These are phyloP conservation scores for Colletotrichum australisinense DNA, from an alignment of 2,329 filamentous ascomycete genomes.

Conservation along the genomic window DNA sequence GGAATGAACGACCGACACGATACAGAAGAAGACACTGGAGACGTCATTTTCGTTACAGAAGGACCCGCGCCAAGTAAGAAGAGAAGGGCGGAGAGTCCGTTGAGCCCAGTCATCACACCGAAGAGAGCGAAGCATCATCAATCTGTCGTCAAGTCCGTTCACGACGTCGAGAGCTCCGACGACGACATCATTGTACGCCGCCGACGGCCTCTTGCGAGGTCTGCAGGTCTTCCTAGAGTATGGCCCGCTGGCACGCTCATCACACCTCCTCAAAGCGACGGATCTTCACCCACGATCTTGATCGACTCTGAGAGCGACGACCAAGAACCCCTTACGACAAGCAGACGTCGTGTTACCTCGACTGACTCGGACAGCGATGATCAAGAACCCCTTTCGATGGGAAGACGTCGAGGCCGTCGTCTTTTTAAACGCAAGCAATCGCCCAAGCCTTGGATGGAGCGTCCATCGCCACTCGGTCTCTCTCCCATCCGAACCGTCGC, in stretches of 20 bases:
- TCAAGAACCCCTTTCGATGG: neutral
- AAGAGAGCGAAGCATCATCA: slow-evolving; percentile 2
- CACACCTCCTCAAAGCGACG: neutral
- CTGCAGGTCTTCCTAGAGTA: neutral
- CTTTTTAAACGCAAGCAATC: neutral
- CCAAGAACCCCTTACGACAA: neutral
- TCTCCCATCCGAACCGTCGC: neutral
- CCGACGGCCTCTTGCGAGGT: neutral
- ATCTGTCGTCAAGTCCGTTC: neutral
- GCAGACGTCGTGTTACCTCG: neutral
- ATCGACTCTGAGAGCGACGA: neutral
- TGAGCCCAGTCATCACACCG: neutral
- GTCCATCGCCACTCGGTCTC: neutral
- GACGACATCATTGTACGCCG: neutral
- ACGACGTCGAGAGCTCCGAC: neutral
- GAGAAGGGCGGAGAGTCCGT: neutral
- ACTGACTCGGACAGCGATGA: neutral
- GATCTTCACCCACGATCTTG: neutral
- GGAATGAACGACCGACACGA: neutral
- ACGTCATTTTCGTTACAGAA: neutral
- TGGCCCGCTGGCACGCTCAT: neutral
- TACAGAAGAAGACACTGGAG: neutral
- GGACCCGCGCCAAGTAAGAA: neutral
- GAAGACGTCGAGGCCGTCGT: neutral
- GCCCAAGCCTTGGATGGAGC: neutral